A percentile compares a stretch with the other conserved stretches of the same genome.
Evolutionary conservation across 768 basidiomycete species (phyloP).

Genomic region (Gymnopilus junonius): DNA sequence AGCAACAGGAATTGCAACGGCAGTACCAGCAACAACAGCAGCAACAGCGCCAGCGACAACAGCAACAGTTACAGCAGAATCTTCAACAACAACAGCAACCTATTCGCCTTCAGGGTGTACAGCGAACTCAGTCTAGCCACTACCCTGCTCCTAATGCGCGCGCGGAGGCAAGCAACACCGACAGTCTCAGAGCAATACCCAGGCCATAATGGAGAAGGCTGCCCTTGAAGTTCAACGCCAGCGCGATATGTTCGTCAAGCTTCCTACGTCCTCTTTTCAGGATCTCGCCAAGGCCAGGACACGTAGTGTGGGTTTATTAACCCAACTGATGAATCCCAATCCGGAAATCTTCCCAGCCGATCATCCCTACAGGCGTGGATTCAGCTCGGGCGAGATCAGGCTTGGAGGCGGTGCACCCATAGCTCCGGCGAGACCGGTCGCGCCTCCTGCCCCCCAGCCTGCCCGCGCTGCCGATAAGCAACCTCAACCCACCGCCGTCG

Average conservation of each 20-base stretch:
- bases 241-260: slow-evolving; percentile 71
- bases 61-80: slow-evolving; percentile 15
- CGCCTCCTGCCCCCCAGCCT: neutral
- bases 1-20: slow-evolving; percentile 13
- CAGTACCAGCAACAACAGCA: slow-evolving; percentile 13
- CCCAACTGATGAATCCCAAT: slow-evolving; percentile 75
- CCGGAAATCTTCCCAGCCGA: slow-evolving; percentile 59
- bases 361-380: slow-evolving; percentile 62
- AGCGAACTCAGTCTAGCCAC: slow-evolving; percentile 31
- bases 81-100: slow-evolving; percentile 15
- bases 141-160: slow-evolving; percentile 20
- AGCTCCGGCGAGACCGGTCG: slow-evolving; percentile 19
- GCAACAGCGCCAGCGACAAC: slow-evolving; percentile 22
- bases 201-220: slow-evolving; percentile 19
- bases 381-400: slow-evolving; percentile 51
- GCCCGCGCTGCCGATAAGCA: neutral
- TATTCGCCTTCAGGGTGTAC: slow-evolving; percentile 19
- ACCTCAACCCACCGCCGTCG: neutral
- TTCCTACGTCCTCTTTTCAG: slow-evolving; percentile 70
- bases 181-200: slow-evolving; percentile 19
- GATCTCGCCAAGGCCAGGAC: slow-evolving; percentile 43
- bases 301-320: slow-evolving; percentile 58
- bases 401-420: neutral
- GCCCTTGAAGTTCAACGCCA: slow-evolving; percentile 34
- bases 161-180: slow-evolving; percentile 11